A percentile compares a stretch with the other conserved stretches of the same genome.
Conservation (phyloP, 352 stramenopile species). For the Globisporangium cystogenes region DNA sequence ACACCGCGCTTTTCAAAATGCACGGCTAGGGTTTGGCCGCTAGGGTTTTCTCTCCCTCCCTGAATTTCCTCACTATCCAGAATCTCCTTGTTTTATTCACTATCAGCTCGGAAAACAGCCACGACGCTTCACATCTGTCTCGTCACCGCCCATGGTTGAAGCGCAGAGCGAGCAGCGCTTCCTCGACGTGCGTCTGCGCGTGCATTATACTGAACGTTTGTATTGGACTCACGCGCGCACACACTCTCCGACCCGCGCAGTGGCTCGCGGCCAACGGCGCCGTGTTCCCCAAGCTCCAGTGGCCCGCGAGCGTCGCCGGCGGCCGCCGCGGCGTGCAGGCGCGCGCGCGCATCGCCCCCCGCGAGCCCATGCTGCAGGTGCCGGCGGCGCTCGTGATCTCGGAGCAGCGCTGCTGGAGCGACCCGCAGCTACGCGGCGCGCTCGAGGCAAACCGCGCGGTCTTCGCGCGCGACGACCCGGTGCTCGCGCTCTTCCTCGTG, state of each 20-base stretch:
- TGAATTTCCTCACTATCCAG: neutral
- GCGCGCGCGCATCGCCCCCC: slow-evolving; percentile 33
- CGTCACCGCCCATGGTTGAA: neutral
- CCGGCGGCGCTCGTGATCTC: slow-evolving; percentile 68
- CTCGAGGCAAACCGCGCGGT: slow-evolving; percentile 53
- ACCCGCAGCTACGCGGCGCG: slow-evolving; percentile 39
- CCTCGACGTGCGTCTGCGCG: slow-evolving; percentile 24
- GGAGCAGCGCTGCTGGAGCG: slow-evolving; percentile 48
- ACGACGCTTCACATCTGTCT: neutral
- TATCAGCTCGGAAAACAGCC: neutral
- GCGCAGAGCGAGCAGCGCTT: slow-evolving; percentile 35
- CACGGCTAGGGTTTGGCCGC: neutral
- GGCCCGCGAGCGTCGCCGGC: slow-evolving; percentile 39
- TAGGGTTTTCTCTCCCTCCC: neutral
- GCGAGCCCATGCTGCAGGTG: slow-evolving; percentile 68
- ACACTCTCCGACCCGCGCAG: slow-evolving; percentile 3
- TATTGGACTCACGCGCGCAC: no score
- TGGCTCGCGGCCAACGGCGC: slow-evolving; percentile 74
- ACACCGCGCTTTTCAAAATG: neutral
- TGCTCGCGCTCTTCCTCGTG: slow-evolving; percentile 82
- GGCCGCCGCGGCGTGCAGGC: slow-evolving; percentile 63
- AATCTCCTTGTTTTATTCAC: neutral
- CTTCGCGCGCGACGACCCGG: slow-evolving; percentile 73
- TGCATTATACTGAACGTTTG: neutral
- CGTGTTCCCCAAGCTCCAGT: slow-evolving; percentile 71